Evolutionary conservation across 1,284 basidiomycete species (phyloP).

Genomic region (Malassezia yamatoensis): DNA sequence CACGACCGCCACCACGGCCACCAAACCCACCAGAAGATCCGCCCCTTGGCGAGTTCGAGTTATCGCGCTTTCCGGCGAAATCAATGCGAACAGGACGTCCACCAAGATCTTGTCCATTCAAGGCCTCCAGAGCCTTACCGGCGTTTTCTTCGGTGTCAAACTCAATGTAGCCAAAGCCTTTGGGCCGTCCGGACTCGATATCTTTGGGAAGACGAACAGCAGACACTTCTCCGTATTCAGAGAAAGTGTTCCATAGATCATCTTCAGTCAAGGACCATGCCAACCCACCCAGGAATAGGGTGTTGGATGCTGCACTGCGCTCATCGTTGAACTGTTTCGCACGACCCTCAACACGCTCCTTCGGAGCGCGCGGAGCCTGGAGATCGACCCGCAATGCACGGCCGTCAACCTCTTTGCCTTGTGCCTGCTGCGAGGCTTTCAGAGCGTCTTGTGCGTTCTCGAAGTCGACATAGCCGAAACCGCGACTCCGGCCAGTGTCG

Average conservation of each 20-base stretch:
- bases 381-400: conserved; percentile 78
- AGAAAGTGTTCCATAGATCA: conserved; percentile 79
- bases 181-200: conserved; percentile 75
- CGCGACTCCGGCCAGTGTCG: conserved; percentile 53
- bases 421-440: conserved; percentile 61
- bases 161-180: conserved; percentile 96
- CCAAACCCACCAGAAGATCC: conserved; percentile 51
- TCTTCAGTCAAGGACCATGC: conserved; percentile 74
- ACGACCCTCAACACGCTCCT: conserved; percentile 61
- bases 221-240: conserved; percentile 77
- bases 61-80: conserved; percentile 58
- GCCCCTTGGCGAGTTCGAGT: conserved; percentile 54
- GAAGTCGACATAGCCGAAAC: conserved; percentile 93
- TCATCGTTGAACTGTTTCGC: conserved; percentile 60
- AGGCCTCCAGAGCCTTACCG: conserved; percentile 64
- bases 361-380: conserved; percentile 56
- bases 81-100: conserved; percentile 76
- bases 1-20: conserved; percentile 50
- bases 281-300: conserved; percentile 84
- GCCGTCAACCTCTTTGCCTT: conserved; percentile 78
- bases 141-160: conserved; percentile 72
- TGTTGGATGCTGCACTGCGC: conserved; percentile 59
- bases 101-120: conserved; percentile 67
- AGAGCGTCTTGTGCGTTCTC: conserved; percentile 51
- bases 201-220: conserved; percentile 86